Evolutionary conservation across 1,139 yeast species (phyloP).

Genomic region (Torulaspora globosa): DNA sequence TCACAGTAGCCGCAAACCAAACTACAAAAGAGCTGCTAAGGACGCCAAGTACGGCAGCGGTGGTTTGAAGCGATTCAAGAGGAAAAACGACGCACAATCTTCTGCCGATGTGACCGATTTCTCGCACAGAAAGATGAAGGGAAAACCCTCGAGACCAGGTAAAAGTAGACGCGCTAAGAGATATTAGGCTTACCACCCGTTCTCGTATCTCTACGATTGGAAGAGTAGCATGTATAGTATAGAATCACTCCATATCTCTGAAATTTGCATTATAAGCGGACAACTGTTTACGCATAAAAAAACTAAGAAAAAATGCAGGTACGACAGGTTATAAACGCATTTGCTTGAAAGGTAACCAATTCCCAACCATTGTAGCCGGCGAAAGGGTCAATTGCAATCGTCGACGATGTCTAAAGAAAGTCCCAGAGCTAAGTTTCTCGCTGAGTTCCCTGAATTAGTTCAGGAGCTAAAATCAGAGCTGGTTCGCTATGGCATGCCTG

Average conservation of each 20-base stretch:
- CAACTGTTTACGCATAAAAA: slow-evolving; percentile 8
- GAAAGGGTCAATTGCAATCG: slow-evolving; percentile 1
- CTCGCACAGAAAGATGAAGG: slow-evolving; percentile 52
- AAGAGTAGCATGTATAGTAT: slow-evolving; percentile 4
- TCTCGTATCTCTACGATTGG: too few species aligned
- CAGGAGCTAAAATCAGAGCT: slow-evolving; percentile 66
- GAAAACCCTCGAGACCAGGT: slow-evolving; percentile 62
- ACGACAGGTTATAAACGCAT: neutral
- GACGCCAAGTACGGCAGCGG: slow-evolving; percentile 67
- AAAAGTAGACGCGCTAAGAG: slow-evolving; percentile 55
- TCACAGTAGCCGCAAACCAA: slow-evolving; percentile 47
- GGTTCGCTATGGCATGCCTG: slow-evolving; percentile 71
- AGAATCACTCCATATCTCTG: neutral
- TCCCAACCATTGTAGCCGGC: neutral
- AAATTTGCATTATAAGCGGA: slow-evolving; percentile 5
- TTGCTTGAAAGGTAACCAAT: neutral
- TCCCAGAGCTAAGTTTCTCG: slow-evolving; percentile 59
- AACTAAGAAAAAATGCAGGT: neutral
- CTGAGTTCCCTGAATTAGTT: slow-evolving; percentile 73
- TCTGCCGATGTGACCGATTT: slow-evolving; percentile 68
- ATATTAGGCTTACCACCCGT: neutral
- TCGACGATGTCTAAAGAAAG: slow-evolving; percentile 33
- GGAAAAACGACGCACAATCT: slow-evolving; percentile 71
- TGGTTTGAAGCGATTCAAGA: slow-evolving; percentile 70
- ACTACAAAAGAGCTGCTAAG: slow-evolving; percentile 63